These are phyloP conservation scores for Arabidopsis arenosa DNA, from an alignment of 345 rosid species.

Conservation along the genomic window DNA sequence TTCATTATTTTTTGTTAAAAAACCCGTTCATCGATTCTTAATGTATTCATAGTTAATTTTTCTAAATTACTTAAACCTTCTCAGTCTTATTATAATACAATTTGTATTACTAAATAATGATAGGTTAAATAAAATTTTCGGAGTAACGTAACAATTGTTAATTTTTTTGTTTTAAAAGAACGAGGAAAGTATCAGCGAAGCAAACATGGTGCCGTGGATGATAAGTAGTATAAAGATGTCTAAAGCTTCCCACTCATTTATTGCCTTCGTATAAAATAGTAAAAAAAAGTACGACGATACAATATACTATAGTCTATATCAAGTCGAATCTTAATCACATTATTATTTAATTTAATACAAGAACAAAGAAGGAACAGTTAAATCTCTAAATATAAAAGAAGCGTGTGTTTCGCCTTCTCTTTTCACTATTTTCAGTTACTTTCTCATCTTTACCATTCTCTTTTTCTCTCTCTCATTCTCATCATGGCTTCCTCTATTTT, in stretches of 20 bases:
- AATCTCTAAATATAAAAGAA: constrained; percentile 14
- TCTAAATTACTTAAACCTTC: neutral
- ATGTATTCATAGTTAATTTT: neutral
- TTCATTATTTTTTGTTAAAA: neutral
- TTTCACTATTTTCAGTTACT: neutral
- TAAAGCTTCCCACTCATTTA: too few relatives aligned
- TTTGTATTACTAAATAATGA: too few relatives aligned
- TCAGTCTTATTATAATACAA: too few relatives aligned
- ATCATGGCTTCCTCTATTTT: constrained; percentile 39
- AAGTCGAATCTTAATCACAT: constrained; percentile 10
- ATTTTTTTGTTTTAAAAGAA: too few relatives aligned
- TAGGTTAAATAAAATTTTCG: too few relatives aligned
- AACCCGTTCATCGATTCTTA: neutral
- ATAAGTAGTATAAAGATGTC: too few relatives aligned
- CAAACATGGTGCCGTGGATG: too few relatives aligned
- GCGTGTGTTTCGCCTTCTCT: constrained; percentile 28
- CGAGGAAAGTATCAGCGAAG: too few relatives aligned
- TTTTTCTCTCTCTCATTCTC: neutral
- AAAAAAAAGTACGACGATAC: too few relatives aligned
- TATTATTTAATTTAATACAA: neutral
- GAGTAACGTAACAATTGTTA: too few relatives aligned
- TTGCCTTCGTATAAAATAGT: too few relatives aligned
- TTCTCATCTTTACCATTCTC: constrained; percentile 1
- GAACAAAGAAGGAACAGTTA: neutral
- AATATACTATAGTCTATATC: too few relatives aligned